These are phyloP conservation scores for Nicotiana obtusifolia DNA, from an alignment of 257 asterid genomes.

Conservation along the genomic window DNA sequence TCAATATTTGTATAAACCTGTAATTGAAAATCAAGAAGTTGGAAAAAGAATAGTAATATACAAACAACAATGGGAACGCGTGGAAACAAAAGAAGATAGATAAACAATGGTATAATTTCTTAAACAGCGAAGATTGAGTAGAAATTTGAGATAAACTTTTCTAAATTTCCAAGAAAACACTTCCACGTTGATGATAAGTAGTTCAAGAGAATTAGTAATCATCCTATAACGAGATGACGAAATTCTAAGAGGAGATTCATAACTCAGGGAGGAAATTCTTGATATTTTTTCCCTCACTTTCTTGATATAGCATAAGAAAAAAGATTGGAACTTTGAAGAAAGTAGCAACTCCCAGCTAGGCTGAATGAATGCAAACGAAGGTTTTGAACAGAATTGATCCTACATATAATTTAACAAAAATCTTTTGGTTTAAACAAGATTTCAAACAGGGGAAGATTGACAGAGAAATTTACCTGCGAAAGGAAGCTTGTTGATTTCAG, in stretches of 20 bases:
- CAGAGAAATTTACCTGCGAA: neutral
- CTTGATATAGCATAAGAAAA: neutral
- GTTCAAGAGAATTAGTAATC: neutral
- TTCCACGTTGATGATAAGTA: neutral
- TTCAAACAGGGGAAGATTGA: neutral
- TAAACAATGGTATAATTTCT: neutral
- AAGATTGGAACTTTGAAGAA: neutral
- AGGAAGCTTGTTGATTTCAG: neutral
- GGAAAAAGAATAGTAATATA: neutral
- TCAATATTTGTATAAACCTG: neutral
- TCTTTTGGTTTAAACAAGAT: neutral
- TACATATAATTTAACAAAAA: neutral
- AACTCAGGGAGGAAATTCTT: neutral
- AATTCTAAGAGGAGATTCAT: neutral
- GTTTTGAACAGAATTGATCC: neutral
- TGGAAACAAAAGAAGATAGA: neutral
- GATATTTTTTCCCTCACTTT: neutral
- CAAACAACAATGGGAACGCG: neutral
- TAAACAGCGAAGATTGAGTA: neutral
- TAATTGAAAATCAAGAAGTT: neutral
- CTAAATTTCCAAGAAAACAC: neutral
- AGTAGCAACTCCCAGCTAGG: neutral
- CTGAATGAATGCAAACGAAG: neutral
- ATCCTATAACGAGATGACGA: neutral
- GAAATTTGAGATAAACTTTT: neutral